Base-by-base conservation (phyloP, 805 yeast genomes). In the Teunomyces stri region DNA sequence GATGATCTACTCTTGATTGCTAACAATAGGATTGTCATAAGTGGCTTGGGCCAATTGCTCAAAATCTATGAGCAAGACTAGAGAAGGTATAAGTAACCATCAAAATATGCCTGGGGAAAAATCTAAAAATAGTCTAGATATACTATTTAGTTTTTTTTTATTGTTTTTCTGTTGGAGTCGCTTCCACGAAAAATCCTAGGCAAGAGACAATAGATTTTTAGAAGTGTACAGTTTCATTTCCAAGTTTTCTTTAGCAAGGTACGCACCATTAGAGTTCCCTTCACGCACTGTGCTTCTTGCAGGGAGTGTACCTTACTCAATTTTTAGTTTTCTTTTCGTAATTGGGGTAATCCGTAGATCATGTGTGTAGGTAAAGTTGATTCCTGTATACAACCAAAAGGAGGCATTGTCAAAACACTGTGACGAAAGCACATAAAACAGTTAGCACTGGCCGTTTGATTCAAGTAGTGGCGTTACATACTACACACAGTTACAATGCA, bases 11-110 rank as follows among this genome's bases (percentile, higher is more conserved):
- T 60, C n/a, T 48, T 67, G 45, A 56, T 68, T 20, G 69, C 73
- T 5, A 63, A 69, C 48, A 69, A 69, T 48, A 51, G 74, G 44
- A 66, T 65, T 1, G 59, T 63, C 1, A 46, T 62, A 7, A 53
- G 58, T 12, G 58, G 51, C 30, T 56, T 65, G 25, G 45, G 48
- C 4, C 60, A 57, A 35, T 39, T 63, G 42, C 31, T 55, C 25
- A 12, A 21, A 20, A 37, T 37, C 29, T 37, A n/a, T 27, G 40
- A 37, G n/a, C 6, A 20, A 13, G 28, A 37, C 29, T 37, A 37
- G 10, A 11, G 5, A 3, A 11, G 34, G 34, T 31, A 18, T 18
- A 18, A 3, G 34, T 31, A 6, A 13, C 34, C 15, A 31, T 7
- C 15, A 30, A 31, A 31, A 31, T n/a, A 13, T 9, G 10, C 34